Evolutionary conservation across 139 green algal genomes (phyloP).

Genomic region (Chlamydomonas sp.): DNA sequence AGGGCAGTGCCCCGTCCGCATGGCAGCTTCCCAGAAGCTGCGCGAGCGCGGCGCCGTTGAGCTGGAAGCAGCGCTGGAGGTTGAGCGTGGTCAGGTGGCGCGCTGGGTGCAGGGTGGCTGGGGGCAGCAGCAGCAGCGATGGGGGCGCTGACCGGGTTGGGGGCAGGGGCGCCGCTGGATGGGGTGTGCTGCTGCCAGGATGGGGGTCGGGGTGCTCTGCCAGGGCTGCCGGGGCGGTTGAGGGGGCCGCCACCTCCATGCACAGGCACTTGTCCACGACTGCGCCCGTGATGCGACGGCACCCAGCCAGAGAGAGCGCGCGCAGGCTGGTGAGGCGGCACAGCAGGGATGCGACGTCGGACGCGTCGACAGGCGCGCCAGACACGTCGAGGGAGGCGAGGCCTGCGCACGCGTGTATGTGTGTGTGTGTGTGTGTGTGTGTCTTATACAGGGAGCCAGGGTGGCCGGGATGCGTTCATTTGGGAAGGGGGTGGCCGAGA

Average conservation of each 20-base stretch:
- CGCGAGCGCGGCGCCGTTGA: slow-evolving; percentile 26
- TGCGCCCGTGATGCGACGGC: no score
- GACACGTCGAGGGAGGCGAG: slow-evolving; percentile 34
- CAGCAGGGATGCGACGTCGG: slow-evolving; percentile 23
- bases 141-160: no score
- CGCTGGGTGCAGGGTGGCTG: background rate
- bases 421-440: no score
- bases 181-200: background rate
- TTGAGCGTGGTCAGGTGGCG: slow-evolving; percentile 25
- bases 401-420: slow-evolving; percentile 30
- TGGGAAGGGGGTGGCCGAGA: no score
- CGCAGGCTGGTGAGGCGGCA: slow-evolving; percentile 22
- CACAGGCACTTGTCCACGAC: no score
- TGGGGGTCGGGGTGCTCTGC: background rate
- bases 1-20: background rate
- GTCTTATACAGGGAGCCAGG: no score
- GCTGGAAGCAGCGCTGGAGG: slow-evolving; percentile 66
- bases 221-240: background rate
- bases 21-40: slow-evolving; percentile 15
- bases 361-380: slow-evolving; percentile 34
- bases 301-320: slow-evolving; percentile 39
- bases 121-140: no score
- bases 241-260: background rate
- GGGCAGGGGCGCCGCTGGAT: no score
- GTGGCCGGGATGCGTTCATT: no score